phyloP scores from a whole-genome alignment of 495 filamentous ascomycete species.

The Lentithecium fluviatile region DNA sequence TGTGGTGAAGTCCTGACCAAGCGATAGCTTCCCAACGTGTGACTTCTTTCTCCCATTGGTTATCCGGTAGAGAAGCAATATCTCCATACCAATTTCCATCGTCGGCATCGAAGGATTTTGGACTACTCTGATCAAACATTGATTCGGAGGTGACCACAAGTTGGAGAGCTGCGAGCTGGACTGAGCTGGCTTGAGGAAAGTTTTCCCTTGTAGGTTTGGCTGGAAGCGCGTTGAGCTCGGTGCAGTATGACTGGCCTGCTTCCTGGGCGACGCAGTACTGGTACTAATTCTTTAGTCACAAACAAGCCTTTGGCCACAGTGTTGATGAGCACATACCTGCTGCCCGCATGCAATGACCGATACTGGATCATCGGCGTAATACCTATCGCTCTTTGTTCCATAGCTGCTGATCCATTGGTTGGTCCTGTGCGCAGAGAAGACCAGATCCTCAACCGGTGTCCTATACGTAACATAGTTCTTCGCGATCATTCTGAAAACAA shows the following conservation, averaged over 20 bases:
- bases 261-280: slow-evolving; percentile 14
- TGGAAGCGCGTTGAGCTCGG: neutral
- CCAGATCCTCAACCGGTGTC: slow-evolving; percentile 1
- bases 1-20: neutral
- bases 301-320: no score
- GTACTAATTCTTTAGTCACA: neutral
- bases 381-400: neutral
- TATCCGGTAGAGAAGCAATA: slow-evolving; percentile 9
- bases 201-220: neutral
- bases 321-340: slow-evolving; percentile 8
- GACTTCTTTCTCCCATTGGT: slow-evolving; percentile 17
- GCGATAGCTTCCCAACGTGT: neutral
- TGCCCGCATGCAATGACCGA: slow-evolving; percentile 9
- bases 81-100: no score
- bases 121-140: no score
- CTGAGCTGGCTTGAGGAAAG: slow-evolving; percentile 7
- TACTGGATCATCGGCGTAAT: slow-evolving; percentile 3
- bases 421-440: slow-evolving; percentile 9
- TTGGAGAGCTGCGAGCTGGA: slow-evolving; percentile 7
- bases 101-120: no score
- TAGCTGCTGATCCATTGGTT: neutral
- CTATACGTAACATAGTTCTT: slow-evolving; percentile 12
- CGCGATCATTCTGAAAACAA: neutral
- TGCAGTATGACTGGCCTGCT: neutral
- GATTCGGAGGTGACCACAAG: slow-evolving; percentile 2